Conservation (phyloP, 78 protist species). For the Monosiga brevicollis region DNA sequence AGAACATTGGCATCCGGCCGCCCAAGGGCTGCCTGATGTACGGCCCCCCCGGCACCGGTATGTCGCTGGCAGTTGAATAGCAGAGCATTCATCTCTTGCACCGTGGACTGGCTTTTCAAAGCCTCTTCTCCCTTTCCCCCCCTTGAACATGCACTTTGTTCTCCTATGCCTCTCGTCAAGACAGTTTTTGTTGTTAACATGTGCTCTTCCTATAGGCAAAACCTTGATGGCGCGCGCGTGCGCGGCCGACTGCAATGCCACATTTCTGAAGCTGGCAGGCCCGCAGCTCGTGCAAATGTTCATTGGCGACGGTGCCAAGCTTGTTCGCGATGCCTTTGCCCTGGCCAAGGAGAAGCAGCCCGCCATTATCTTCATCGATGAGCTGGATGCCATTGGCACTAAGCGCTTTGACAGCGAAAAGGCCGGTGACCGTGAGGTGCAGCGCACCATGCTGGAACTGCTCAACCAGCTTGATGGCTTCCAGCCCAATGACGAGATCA, state of each 20-base stretch:
- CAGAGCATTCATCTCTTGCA: too few species aligned
- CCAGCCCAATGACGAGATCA: conserved; percentile 69
- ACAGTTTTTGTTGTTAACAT: too few species aligned
- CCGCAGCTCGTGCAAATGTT: conserved; percentile 98
- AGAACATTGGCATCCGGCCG: conserved; percentile 80
- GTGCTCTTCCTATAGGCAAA: too few species aligned
- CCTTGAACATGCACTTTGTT: too few species aligned
- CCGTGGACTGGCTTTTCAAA: too few species aligned
- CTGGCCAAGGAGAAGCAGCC: conserved; percentile 97
- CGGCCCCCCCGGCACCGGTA: conserved; percentile 93
- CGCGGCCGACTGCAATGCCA: conserved; percentile 93
- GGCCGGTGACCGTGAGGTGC: conserved; percentile 97
- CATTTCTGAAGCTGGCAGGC: conserved; percentile 96
- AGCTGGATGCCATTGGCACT: conserved; percentile 99
- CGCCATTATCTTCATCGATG: conserved; percentile 98
- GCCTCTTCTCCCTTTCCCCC: too few species aligned
- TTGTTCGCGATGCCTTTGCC: conserved; percentile 98
- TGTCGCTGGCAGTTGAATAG: too few species aligned
- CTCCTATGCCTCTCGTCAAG: too few species aligned
- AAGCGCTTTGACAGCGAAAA: conserved; percentile 82
- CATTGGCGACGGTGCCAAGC: conserved; percentile 99
- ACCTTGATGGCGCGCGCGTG: conserved; percentile 98
- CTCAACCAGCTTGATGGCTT: conserved; percentile 99
- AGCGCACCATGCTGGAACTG: conserved; percentile 98
- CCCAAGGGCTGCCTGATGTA: conserved; percentile 85